Evolutionary conservation across 108 stramenopile species (phyloP), one percentile per base, ranked within the genome.

Genomic region (Skeletonema potamos): DNA sequence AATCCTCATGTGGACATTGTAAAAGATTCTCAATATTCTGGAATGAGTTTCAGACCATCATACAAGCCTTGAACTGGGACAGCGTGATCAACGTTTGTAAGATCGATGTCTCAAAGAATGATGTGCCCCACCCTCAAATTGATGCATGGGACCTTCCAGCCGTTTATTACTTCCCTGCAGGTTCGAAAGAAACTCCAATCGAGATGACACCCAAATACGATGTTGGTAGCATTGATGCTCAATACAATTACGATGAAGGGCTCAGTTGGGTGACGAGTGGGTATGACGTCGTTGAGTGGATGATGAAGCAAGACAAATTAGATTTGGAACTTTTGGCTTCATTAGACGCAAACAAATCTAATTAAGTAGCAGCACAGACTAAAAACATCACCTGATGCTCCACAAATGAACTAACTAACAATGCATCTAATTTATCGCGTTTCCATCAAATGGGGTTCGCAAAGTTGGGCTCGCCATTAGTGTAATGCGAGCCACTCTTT

Each of bases 1-100:
- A 85, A 27, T 81, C 84, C 0, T 84, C 87, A 10, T 92, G 91
- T 72, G 91, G 91, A 9, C 91, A 92, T 64, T 92, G 88, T 75
- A 92, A 92, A 64, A 84, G 91, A 9, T 89, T 92, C 44, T 75
- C 79, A 11, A 70, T 82, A 20, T 39, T 89, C 3, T 92, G 86
- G 86, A 89, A 89, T 68, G 70, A 81, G 33, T 72, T 92, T 36
- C 76, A 76, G 8, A 64, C 69, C 15, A 60, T 92, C 64, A 57
- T 92, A 12, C 55, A 77, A 30, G 64, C 75, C 39, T 32, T 87
- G 33, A 75, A 82, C 46, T 89, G 87, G 87, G 64, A 81, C 57
- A 57, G 39, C 15, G 69, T 80, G 8, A 65, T 90, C 20, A 68
- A 74, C 62, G 72, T 90, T 4, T 70, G 68, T 54, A 76, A 84